Conservation (phyloP, 257 asterid genomes). For the Eucommia ulmoides region DNA sequence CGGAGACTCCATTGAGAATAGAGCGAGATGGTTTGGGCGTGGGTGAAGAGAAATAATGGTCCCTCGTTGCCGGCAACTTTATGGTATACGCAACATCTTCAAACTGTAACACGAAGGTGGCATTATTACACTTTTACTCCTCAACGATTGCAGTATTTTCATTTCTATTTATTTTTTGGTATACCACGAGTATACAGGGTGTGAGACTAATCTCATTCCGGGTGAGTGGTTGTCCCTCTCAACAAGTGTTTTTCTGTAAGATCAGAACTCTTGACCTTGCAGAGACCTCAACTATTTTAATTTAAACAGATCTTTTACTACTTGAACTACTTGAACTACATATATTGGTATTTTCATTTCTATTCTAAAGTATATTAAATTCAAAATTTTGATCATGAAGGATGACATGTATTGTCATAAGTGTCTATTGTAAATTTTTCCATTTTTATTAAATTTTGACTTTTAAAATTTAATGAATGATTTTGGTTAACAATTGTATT, state of each 20-base stretch:
- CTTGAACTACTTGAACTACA: background rate
- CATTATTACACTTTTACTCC: background rate
- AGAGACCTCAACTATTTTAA: background rate
- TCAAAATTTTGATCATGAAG: too few species aligned
- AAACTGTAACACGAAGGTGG: too few species aligned
- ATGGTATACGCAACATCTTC: conserved; percentile 61
- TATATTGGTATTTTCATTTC: too few species aligned
- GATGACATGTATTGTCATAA: too few species aligned
- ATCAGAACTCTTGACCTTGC: background rate
- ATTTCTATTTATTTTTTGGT: background rate
- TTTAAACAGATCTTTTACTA: background rate
- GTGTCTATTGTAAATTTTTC: too few species aligned
- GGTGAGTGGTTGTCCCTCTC: too few species aligned
- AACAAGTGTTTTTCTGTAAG: too few species aligned
- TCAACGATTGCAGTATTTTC: background rate
- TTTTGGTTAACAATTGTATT: too few species aligned
- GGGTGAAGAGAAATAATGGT: conserved; percentile 23
- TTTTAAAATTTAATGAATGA: too few species aligned
- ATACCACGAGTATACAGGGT: background rate
- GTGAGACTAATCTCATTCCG: background rate
- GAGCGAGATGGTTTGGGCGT: conserved; percentile 27
- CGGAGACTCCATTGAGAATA: conserved; percentile 43
- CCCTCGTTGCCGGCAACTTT: conserved; percentile 11
- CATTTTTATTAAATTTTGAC: too few species aligned
- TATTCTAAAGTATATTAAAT: too few species aligned